Evolutionary conservation across 2,329 filamentous ascomycete species (phyloP), one percentile per base, ranked within the genome.

Genomic region (Chaetomiaceae sp.): DNA sequence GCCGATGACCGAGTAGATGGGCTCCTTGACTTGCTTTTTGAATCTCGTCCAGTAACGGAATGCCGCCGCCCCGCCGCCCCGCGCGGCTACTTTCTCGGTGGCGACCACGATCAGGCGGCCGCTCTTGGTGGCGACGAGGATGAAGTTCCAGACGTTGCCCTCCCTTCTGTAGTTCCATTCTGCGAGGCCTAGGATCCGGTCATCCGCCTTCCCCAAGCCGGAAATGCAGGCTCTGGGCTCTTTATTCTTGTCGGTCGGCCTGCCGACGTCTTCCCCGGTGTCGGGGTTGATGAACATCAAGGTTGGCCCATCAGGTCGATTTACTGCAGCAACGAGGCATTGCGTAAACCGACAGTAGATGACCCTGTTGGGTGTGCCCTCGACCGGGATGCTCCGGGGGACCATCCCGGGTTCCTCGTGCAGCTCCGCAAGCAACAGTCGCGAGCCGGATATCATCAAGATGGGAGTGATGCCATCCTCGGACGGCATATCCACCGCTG

Each of bases 161-260:
- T 80, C 74, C 51, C 80, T 79, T 29, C 72, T 69, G 56, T 80
- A 82, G 5, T 73, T 66, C 87, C 87, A 90, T 56, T 88, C 82
- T 1, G 77, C 67, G 7, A 90, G 66, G 1, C 79, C 75, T 38
- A 80, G 73, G 1, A 90, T 78, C 34, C 74, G 75, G 57, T 87
- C 83, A 1, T 78, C 78, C 1, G 68, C 58, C 40, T 79, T 75
- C 1, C 79, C 80, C 14, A 90, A 70, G 3, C 78, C 77, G 14
- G 73, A 75, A 27, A 85, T 77, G 52, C 77, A 79, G 1, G 75
- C 69, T 0, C 74, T 66, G 0, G 68, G 64, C 4, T 70, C 66
- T 14, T 68, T 71, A 2, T 70, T 67, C 36, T 69, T 75, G 51
- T 77, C 72, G 2, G 66, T 63, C 0, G 80, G 71, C 11, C 63